Evolutionary conservation across 768 basidiomycete species (phyloP).

Genomic region (Boletus barrowsii): DNA sequence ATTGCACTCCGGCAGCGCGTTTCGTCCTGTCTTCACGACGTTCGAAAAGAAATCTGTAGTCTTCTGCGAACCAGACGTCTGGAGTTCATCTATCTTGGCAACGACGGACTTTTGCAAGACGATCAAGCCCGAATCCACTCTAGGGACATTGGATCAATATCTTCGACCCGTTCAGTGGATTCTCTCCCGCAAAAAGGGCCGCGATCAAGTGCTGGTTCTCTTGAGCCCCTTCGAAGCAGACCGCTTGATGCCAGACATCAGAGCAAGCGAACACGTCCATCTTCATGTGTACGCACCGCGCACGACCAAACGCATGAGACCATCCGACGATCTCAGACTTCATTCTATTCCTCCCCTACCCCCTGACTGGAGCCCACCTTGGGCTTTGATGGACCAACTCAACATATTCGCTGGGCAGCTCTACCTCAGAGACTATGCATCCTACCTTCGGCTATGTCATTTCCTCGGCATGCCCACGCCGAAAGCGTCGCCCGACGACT

Average conservation of each 20-base stretch:
- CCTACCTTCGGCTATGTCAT: constrained; percentile 19
- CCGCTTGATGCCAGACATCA: constrained; percentile 35
- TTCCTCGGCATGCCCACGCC: constrained; percentile 19
- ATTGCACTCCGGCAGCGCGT: constrained; percentile 14
- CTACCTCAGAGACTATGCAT: background rate
- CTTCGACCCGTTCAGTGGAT: constrained; percentile 22
- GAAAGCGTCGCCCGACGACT: background rate
- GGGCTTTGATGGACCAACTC: background rate
- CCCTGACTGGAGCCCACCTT: background rate
- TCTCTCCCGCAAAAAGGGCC: constrained; percentile 1
- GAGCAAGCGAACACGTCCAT: constrained; percentile 28
- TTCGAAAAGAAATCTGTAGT: background rate
- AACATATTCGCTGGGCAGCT: too few relatives aligned
- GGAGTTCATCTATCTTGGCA: constrained; percentile 1
- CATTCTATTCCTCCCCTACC: constrained; percentile 4
- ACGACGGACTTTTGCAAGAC: background rate
- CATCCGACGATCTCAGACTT: constrained; percentile 28
- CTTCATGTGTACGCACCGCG: constrained; percentile 41
- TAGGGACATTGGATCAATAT: background rate
- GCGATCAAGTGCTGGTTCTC: background rate
- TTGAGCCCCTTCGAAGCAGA: constrained; percentile 34
- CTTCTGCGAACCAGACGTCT: constrained; percentile 3
- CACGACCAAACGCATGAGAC: constrained; percentile 14
- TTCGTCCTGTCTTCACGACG: constrained; percentile 16
- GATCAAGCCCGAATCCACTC: background rate